Base-by-base conservation (phyloP, 352 stramenopile species). In the Phytophthora rubi region DNA sequence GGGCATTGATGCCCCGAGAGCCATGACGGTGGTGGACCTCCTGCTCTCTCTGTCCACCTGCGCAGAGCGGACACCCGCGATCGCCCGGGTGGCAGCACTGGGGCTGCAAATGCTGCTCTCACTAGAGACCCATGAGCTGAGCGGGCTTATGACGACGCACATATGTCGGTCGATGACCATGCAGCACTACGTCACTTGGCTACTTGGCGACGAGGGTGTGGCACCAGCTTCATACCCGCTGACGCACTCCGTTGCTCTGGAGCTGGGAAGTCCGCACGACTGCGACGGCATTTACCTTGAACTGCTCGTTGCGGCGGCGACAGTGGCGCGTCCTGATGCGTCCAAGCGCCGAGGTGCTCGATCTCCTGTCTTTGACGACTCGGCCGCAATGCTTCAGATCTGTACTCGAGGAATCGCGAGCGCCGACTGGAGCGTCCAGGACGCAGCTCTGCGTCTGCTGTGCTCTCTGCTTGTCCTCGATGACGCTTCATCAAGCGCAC, bases 21-120 rank as follows among this genome's bases (percentile, higher is more conserved):
- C 67, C 18, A 71, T 76, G 69, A 58, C 68, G 48, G 57, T 65
- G n/a, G 69, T 76, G 37, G 69, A 69, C n/a, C 58, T 76, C 47
- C 42, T 76, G 53, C 18, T 76, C 45, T 69, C 69, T 35, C 33
- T 73, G 21, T 72, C 63, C 26, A 65, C 39, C 30, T 57, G 45
- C 8, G 47, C 26, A 15, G 63, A 76, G 44, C 39, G 32, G 47
- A 55, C 53, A 6, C 63, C 58, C 21, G 16, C 37, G 7, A 37
- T 73, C 13, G 69, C 69, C 44, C 62, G 32, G 6, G 58, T 18
- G 42, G 69, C 69, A 3, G 53, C 48, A 4, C 7, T 62, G 53
- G 69, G 59, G 30, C 39, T 76, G 58, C 69, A 64, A 3, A 53
- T n/a, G 16, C 23, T 76, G 23, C 44, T 76, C 6, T 73, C 69